Conservation (phyloP, 176 grass and related monocot genomes). For the Hsuehochloa calcarea region DNA sequence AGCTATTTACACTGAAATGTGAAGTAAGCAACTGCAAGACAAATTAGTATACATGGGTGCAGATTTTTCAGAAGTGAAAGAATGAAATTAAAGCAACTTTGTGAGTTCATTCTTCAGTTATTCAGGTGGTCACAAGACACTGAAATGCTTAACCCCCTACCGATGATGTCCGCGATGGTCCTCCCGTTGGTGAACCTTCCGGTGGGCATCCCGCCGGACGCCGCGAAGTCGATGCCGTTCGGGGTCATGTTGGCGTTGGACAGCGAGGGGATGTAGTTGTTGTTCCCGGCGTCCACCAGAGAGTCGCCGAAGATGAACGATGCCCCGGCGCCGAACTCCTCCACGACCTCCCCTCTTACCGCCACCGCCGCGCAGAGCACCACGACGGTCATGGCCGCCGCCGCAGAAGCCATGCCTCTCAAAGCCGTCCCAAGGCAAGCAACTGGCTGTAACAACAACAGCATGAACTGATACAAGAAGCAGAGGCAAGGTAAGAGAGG, state of each 20-base stretch:
- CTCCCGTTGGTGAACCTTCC: slow-evolving; percentile 92
- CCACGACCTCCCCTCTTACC: neutral
- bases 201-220: slow-evolving; percentile 74
- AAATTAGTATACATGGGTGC: too few species aligned
- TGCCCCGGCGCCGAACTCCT: slow-evolving; percentile 38
- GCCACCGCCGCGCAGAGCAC: slow-evolving; percentile 18
- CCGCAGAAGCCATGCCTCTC: neutral
- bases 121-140: neutral
- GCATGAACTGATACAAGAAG: neutral
- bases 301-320: slow-evolving; percentile 96
- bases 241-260: slow-evolving; percentile 80
- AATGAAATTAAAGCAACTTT: neutral
- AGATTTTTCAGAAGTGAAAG: neutral
- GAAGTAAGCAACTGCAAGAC: too few species aligned
- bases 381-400: neutral
- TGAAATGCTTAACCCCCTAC: slow-evolving; percentile 17
- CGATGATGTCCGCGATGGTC: slow-evolving; percentile 92
- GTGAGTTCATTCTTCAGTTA: neutral
- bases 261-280: slow-evolving; percentile 81
- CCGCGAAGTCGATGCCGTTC: slow-evolving; percentile 92
- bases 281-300: slow-evolving; percentile 91
- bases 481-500: neutral
- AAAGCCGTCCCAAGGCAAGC: neutral
- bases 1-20: neutral
- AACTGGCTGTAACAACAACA: neutral